These are phyloP conservation scores for Macadamia tetraphylla DNA, from an alignment of 164 flowering plant genomes.

Conservation along the genomic window DNA sequence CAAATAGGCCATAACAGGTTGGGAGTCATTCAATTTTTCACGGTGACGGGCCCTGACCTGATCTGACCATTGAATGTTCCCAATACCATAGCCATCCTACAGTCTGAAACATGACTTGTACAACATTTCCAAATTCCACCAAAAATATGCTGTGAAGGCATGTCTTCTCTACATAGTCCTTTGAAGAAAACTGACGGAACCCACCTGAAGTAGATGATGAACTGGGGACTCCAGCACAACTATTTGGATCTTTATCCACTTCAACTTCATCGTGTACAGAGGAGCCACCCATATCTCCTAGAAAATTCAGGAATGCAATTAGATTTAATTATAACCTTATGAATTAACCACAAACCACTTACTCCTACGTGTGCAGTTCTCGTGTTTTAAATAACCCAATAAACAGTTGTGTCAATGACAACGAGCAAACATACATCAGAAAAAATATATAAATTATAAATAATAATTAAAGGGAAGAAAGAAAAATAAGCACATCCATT, in stretches of 20 bases:
- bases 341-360: not conserved
- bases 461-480: too few species aligned
- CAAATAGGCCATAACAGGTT: slow-evolving; percentile 45
- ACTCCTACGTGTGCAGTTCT: not conserved
- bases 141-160: slow-evolving; percentile 57
- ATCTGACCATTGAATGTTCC: slow-evolving; percentile 63
- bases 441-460: too few species aligned
- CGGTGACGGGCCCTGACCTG: slow-evolving; percentile 52
- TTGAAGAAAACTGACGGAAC: slow-evolving; percentile 92
- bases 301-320: slow-evolving; percentile 6
- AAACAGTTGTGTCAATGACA: too few species aligned
- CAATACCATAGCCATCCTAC: slow-evolving; percentile 78
- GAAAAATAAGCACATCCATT: too few species aligned
- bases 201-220: slow-evolving; percentile 99
- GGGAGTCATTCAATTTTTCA: slow-evolving; percentile 70
- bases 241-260: slow-evolving; percentile 47
- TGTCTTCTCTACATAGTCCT: slow-evolving; percentile 82
- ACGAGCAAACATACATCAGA: too few species aligned
- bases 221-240: slow-evolving; percentile 52
- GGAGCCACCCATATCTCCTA: slow-evolving; percentile 84
- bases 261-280: slow-evolving; percentile 53
- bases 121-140: slow-evolving; percentile 57
- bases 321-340: not conserved
- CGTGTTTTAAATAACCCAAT: not conserved
- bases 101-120: slow-evolving; percentile 58